Evolutionary conservation across 257 asterid genomes (phyloP).

Genomic region (Solanum medicagineum): DNA sequence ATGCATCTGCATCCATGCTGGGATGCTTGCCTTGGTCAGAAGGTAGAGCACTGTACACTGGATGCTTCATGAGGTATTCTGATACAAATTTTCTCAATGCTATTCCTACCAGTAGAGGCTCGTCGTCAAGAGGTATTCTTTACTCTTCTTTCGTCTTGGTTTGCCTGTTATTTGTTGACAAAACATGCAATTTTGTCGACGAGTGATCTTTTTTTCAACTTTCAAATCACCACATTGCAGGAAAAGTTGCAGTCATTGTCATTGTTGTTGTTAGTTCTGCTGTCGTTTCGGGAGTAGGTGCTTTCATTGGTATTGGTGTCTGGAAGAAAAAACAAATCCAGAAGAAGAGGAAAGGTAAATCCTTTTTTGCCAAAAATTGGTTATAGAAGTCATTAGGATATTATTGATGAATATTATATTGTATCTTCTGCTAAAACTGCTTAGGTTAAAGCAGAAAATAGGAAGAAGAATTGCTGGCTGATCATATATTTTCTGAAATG

Average conservation of each 20-base stretch:
- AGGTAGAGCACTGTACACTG: constrained; percentile 56
- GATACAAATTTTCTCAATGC: constrained; percentile 51
- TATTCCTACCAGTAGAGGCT: constrained; percentile 1
- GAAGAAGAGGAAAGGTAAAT: constrained; percentile 16
- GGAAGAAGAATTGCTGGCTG: background rate
- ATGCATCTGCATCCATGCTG: constrained; percentile 28
- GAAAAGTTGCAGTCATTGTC: background rate
- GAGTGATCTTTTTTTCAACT: background rate
- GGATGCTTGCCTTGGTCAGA: constrained; percentile 55
- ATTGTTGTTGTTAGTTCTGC: background rate
- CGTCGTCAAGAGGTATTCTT: constrained; percentile 1
- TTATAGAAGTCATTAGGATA: background rate
- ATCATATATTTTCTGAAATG: background rate
- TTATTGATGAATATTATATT: background rate
- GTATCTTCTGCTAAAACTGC: background rate
- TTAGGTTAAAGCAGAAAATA: background rate
- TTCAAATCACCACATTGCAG: background rate
- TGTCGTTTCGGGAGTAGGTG: background rate
- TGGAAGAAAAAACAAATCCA: constrained; percentile 5
- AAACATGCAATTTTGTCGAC: background rate
- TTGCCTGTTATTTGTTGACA: background rate
- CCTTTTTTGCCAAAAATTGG: background rate
- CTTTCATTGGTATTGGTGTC: background rate
- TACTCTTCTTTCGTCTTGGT: background rate
- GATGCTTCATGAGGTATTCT: constrained; percentile 63